Base-by-base conservation (phyloP, 75 land plant species). In the Adiantum capillusveneris region DNA sequence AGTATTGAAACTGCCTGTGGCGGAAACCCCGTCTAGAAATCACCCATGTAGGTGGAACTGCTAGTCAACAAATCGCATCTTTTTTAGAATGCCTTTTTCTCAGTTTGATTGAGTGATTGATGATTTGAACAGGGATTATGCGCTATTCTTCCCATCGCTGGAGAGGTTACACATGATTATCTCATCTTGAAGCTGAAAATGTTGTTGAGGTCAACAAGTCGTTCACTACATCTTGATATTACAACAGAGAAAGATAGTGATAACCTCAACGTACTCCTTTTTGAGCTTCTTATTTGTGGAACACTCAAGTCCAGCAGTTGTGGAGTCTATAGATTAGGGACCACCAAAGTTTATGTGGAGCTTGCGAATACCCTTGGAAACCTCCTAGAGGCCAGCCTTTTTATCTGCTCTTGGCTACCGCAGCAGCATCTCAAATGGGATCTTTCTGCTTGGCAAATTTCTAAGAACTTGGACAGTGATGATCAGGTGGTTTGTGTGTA, bases 281-380 rank as follows among this genome's bases (percentile, higher is more conserved):
- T 66, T 30, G 68, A 66, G 50, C 68, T 66, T 45, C 60, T 66
- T 6, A 49, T 66, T 29, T 59, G 57, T 46, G 68, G 68, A n/a
- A 44, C 50, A 19, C 68, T 66, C 21, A 56, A 57, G 41, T 66
- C 68, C 26, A 59, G 58, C 18, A 2, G 27, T 66, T 59, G 49
- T 31, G 68, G 68, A 19, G 50, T 57, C 19, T 66, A 55, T 30
- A 58, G 44, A 25, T 57, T 66, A 59, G 58, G 21, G 50, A 57
- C 68, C 18, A 41, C 31, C 21, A n/a, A 57, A 22, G 39, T 66
- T 13, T 42, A 27, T 17, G 31, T 66, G 20, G 68, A 66, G 25
- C 58, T 66, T 57, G 68, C 57, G 18, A 66, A 66, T 20, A 66
- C 68, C n/a, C 68, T 66, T 7, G 52, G 60, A 6, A 66, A 66